Conservation (phyloP, 306 rosid species). For the Quercus suber region DNA sequence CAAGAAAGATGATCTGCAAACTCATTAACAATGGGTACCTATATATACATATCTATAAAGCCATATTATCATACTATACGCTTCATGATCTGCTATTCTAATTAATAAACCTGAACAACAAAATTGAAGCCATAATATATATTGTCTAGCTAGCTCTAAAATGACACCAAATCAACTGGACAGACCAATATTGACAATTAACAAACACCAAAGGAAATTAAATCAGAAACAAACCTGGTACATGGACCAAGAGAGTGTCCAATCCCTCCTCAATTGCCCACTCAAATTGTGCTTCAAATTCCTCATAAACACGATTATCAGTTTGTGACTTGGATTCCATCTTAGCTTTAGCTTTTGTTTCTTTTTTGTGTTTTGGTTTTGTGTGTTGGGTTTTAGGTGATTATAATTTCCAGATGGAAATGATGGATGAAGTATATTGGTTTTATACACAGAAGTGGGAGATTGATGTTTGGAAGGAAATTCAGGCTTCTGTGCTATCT, state of each 20-base stretch:
- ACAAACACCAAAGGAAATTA: not conserved
- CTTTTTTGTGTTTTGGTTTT: not conserved
- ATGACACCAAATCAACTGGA: not conserved
- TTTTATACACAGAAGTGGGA: slow-evolving; percentile 10
- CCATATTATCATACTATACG: too few relatives aligned
- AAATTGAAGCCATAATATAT: too few relatives aligned
- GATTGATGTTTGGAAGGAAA: not conserved
- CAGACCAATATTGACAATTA: not conserved
- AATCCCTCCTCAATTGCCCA: slow-evolving; percentile 37
- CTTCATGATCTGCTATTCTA: too few relatives aligned
- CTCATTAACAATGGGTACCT: too few relatives aligned
- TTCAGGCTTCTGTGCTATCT: slow-evolving; percentile 12
- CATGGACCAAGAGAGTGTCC: slow-evolving; percentile 35
- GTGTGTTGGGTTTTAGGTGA: not conserved
- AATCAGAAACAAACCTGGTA: slow-evolving; percentile 43
- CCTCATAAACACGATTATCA: slow-evolving; percentile 21
- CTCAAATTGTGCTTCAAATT: slow-evolving; percentile 37
- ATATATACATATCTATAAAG: too few relatives aligned
- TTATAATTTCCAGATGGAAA: not conserved
- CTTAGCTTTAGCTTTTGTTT: not conserved
- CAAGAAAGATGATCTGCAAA: too few relatives aligned
- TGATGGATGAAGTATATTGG: slow-evolving; percentile 2
- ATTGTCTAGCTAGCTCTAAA: not conserved
- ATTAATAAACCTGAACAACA: too few relatives aligned
- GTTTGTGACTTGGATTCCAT: slow-evolving; percentile 15